Evolutionary conservation across 1,284 basidiomycete genomes (phyloP), one percentile per base, ranked within the genome.

Genomic region (Apiotrichum montevideense): DNA sequence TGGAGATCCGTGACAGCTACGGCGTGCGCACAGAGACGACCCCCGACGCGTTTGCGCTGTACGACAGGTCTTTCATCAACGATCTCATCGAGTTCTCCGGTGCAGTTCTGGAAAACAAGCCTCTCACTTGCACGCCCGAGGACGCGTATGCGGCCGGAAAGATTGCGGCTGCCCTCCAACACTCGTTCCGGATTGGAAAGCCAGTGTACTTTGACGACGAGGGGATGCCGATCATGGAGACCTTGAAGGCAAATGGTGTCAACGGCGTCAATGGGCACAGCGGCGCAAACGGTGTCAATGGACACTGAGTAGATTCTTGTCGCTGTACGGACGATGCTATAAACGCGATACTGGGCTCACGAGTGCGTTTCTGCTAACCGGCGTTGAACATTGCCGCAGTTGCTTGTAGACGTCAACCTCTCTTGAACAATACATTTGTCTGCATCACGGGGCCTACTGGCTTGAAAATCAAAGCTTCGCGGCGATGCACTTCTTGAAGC

Each of bases 401-500:
- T 21, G 21, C 21, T 21, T 21, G 21, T 21, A 21, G 21, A 21
- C 21, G 21, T 21, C 21, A 21, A 21, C 21, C 21, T 21, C 21
- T 21, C 21, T 21, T 21, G 21, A 21, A 21, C 21, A 21, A 21
- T 21, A 21, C 21, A 21, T 21, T 21, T 21, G 21, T 21, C 21
- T 21, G 21, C 21, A 21, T 21, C 21, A 21, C 21, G 21, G 21
- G 21, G 21, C 21, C 21, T 21, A 21, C 21, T 21, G 21, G 21
- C 21, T 21, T 21, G 21, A 21, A 21, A 21, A 21, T 21, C 21
- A 21, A 21, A 21, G 21, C 21, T 21, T 21, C 21, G 21, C 21
- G 21, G 21, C 21, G 21, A 21, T 21, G 21, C 21, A 21, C 21
- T 21, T 21, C 37, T 80, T 66, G 66, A 87, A 81, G 63, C 92